Base-by-base conservation (phyloP, 2,329 filamentous ascomycete genomes). In the Ceratocystis cubensis region DNA sequence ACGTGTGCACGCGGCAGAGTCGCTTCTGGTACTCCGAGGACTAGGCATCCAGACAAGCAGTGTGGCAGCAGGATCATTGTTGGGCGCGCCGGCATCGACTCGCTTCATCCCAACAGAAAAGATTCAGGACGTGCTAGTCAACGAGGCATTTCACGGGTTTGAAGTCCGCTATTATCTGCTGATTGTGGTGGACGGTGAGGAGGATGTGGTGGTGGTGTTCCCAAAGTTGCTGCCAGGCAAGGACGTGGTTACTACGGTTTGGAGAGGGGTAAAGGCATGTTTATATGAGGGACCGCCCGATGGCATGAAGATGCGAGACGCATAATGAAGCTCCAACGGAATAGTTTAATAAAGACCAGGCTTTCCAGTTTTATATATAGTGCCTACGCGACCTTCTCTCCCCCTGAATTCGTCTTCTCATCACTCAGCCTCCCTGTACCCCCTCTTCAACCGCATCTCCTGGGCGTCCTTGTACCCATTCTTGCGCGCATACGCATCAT, bases 101-200 rank as follows among this genome's bases (percentile, higher is more conserved):
- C 76, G 82, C 66, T 82, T 86, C 75, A 97, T 99, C 68, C 93
- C 94, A 0, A 96, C 93, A 0, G 89, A 88, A 57, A 87, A 90
- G 76, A 95, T 99, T 67, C 89, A 89, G 73, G 94, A 99, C 74
- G 87, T 99, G 66, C 84, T 96, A 65, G 89, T 99, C 63, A 91
- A 96, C 74, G 94, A 99, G 78, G 94, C 92, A 2, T 97, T 97
- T 76, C 85, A 84, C 67, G 92, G 92, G 0, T 96, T 96, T 72
- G 90, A 92, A 76, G 91, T 97, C 45, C 80, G 87, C 50, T 96
- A 93, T 73, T 96, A 96, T 73, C 78, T 99, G 7, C 85, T 90
- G 3, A 89, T 97, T 37, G 88, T 97, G 65, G 91, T 97, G 20
- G 88, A 95, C 71, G 91, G 87, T 1, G 93, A 97, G 76, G 83